Evolutionary conservation across 805 yeast genomes (phyloP).

Genomic region (Candida germanica): DNA sequence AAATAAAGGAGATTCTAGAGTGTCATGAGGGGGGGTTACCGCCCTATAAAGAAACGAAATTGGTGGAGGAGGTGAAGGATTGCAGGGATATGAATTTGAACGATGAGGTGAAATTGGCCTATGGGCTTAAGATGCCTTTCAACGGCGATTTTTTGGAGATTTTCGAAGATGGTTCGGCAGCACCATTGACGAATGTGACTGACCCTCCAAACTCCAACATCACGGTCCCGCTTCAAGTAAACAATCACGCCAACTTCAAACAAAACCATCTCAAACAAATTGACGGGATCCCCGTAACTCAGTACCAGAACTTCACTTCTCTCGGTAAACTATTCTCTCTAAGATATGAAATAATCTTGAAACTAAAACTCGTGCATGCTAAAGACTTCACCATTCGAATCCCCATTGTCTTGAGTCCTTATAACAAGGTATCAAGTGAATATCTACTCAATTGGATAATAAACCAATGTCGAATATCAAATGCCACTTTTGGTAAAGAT

Average conservation of each 20-base stretch:
- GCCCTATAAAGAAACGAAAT: constrained; percentile 42
- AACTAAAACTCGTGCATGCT: constrained; percentile 46
- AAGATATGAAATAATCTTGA: constrained; percentile 49
- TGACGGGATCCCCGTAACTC: constrained; percentile 43
- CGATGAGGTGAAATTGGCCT: constrained; percentile 23
- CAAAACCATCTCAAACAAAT: constrained; percentile 24
- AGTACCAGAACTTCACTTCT: constrained; percentile 49
- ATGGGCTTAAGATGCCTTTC: constrained; percentile 29
- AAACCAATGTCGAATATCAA: constrained; percentile 49
- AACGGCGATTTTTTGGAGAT: constrained; percentile 34
- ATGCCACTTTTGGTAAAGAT: constrained; percentile 30
- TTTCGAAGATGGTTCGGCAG: constrained; percentile 10
- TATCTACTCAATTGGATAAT: constrained; percentile 52
- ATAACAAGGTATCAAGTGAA: constrained; percentile 45
- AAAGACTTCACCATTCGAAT: constrained; percentile 48
- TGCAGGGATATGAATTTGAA: constrained; percentile 20
- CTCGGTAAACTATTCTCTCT: constrained; percentile 50
- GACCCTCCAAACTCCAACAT: constrained; percentile 4
- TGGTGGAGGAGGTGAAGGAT: constrained; percentile 32
- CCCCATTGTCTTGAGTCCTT: constrained; percentile 56
- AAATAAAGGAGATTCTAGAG: constrained; percentile 53
- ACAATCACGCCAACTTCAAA: constrained; percentile 20
- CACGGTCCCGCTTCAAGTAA: constrained; percentile 8
- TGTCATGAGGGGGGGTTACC: constrained; percentile 51
- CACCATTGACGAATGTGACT: constrained; percentile 2